Base-by-base conservation (phyloP, 1,284 basidiomycete species). In the Ceratobasidium sp. region DNA sequence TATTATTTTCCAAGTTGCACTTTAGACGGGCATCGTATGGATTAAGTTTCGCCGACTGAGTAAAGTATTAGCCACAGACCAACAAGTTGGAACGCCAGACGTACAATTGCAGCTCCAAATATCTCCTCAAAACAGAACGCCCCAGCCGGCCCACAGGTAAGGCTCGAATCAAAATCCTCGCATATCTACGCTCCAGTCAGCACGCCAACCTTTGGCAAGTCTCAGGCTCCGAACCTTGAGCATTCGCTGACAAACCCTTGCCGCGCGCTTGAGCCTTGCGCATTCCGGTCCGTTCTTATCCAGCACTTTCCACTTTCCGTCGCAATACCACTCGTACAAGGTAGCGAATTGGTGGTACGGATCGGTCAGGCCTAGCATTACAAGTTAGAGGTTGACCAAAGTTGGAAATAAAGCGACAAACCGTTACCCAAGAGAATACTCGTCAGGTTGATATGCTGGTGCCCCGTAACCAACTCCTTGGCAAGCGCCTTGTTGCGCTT, bases 1-100 rank as follows among this genome's bases (percentile, higher is more conserved):
- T 83, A 79, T 88, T 87, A 78, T 84, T 83, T 74, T 85, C 82
- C 66, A 85, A 85, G 81, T 89, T 85, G 80, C 88, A 89, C 64
- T 81, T 83, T 77, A 81, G 82, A 43, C 88, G 83, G 25, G 88
- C 85, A 79, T 89, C 88, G 81, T 88, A 87, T 79, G 87, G 83
- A 71, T 82, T 82, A 29, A 81, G 64, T 44, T 82, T 80, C 46
- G 84, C 81, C 66, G 86, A 80, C 80, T 88, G 87, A 84, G 19
- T 85, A 84, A 34, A 83, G 84, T 80, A 85, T 86, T 52, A 87
- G 80, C 7, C 82, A 79, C 54, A 85, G 34, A 80, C 84, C 15
- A 7, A 2, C 51, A 22, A 22, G 56, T 4, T 32, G 56, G 29
- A 52, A 29, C 22, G 32, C 15, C 22, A 15, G 19, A 29, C 68